Base-by-base conservation (phyloP, 2,329 filamentous ascomycete species). In the Alternaria ethzedia region DNA sequence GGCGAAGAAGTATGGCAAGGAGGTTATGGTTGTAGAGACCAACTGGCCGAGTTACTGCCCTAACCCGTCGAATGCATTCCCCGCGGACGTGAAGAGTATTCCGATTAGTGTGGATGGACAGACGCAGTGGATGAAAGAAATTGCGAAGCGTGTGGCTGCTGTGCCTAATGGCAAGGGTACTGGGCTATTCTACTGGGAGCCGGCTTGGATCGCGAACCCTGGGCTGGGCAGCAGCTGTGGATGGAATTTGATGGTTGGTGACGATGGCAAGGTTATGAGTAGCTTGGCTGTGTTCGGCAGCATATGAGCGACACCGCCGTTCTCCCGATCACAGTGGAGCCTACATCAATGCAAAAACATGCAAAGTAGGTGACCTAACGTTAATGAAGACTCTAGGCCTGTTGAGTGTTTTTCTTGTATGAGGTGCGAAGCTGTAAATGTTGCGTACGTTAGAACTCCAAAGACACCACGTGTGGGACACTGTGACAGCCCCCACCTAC, bases 131-230 rank as follows among this genome's bases (percentile, higher is more conserved):
- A 78, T 93, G 57, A 82, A 87, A 76, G 80, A 85, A 61, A 83
- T 93, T 17, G 89, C 88, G 0, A 80, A 80, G 2, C 81, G 88
- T 1, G 85, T 92, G 0, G 80, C 82, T 2, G 83, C 79, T 2
- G 84, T 88, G 0, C 82, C 78, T 2, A 83, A 84, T 1, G 89
- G 89, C 0, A 78, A 82, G 59, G 77, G 76, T 1, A 26, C 78
- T 5, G 91, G 90, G 0, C 47, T 93, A 8, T 92, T 90, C 65
- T 93, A 92, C 69, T 93, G 90, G 90, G 90, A 93, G 75, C 90
- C 90, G 0, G 88, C 87, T 1, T 93, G 89, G 89, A 82, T 92
- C 65, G 83, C 88, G 45, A 92, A 91, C 77, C 84, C 86, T 11
- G 85, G 78, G 0, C 77, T 92, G 55, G 90, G 90, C 2, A 90